Evolutionary conservation across 202 grass and related monocot genomes (phyloP).

Genomic region (Schoenoplectus triqueter): DNA sequence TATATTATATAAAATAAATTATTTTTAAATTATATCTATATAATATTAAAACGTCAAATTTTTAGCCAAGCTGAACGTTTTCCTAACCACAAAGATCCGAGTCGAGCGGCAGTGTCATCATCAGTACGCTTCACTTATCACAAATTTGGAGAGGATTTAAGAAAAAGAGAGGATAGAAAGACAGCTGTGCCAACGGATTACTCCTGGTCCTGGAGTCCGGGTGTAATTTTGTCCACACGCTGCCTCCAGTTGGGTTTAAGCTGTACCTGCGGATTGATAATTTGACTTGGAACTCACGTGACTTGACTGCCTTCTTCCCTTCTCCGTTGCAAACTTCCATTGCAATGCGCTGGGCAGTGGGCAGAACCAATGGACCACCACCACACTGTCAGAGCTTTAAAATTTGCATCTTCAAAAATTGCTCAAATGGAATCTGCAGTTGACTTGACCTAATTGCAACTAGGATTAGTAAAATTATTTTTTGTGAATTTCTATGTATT

Average conservation of each 20-base stretch:
- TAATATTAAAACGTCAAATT: too few relatives aligned
- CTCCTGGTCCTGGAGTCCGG: background rate
- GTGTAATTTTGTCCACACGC: background rate
- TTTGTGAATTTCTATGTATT: too few relatives aligned
- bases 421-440: background rate
- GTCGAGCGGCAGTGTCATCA: background rate
- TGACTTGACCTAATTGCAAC: background rate
- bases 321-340: background rate
- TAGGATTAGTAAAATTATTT: background rate
- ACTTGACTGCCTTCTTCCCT: background rate
- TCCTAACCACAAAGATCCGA: too few relatives aligned
- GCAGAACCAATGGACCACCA: background rate
- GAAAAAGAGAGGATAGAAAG: background rate
- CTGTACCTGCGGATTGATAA: slow-evolving; percentile 12
- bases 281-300: background rate
- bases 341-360: too few relatives aligned
- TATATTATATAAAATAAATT: too few relatives aligned
- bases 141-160: background rate
- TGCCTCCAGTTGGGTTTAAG: background rate
- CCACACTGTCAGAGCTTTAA: background rate
- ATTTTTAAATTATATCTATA: too few relatives aligned
- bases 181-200: slow-evolving; percentile 19
- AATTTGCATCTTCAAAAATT: background rate
- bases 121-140: background rate
- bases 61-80: too few relatives aligned